Base-by-base conservation (phyloP, 1,284 basidiomycete species). In the Ceratobasidium sp. region DNA sequence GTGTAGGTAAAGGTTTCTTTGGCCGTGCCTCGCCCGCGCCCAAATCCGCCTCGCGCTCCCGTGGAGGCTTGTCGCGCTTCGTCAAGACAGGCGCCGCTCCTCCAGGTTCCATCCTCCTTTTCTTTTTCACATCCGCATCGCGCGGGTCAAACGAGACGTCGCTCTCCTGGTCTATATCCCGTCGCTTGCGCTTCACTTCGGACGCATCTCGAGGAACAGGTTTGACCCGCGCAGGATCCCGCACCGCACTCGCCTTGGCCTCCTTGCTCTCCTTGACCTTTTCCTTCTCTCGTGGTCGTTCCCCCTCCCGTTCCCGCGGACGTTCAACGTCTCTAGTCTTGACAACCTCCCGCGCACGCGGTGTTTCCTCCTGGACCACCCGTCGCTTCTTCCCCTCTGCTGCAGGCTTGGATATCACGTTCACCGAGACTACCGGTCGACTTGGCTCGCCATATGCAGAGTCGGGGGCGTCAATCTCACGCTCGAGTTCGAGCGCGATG, bases 141-240 rank as follows among this genome's bases (percentile, higher is more conserved):
- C 57, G 57, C 26, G 32, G 9, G 32, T 55, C 63, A n/a, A 54
- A 55, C 44, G 64, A 55, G 4, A 32, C 50, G 30, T 67, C 64
- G 64, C 64, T 67, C 35, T 67, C 64, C 50, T 67, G 64, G 18
- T 67, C 64, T 23, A 55, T 23, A n/a, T 67, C 64, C 30, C 64
- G 64, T 18, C 50, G 49, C 35, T 50, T 50, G 11, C 50, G 28
- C 38, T 30, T 38, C 3, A 43, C 57, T 8, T 32, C 32, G 16
- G 46, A 16, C 46, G 14, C 50, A 2, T 62, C 59, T 43, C 46
- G 46, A 18, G 46, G 23, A 18, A 23, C 46, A 49, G 57, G n/a
- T 23, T 41, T 58, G 57, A 58, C n/a, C 7, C 57, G 57, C 21
- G 38, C 57, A 21, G 57, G 57, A 58, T 43, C 50, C 38, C 49